Evolutionary conservation across 768 basidiomycete species (phyloP).

Genomic region (Tricholoma flavovirens): DNA sequence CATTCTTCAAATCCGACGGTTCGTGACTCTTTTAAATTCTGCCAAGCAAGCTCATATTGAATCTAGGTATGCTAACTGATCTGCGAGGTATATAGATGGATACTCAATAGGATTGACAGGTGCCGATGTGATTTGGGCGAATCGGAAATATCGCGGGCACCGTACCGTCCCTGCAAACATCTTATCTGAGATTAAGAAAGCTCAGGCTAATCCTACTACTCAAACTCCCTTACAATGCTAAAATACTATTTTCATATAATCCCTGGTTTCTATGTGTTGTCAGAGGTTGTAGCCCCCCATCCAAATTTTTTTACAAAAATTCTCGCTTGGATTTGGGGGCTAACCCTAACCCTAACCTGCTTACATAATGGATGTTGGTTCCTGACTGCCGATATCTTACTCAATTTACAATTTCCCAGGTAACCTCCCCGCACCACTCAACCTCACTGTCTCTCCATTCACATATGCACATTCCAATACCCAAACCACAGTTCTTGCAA

Average conservation of each 20-base stretch:
- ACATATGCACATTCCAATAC: constrained; percentile 49
- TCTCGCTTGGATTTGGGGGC: neutral
- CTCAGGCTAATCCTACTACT: neutral
- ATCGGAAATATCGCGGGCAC: neutral
- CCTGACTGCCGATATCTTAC: neutral
- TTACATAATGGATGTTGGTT: neutral
- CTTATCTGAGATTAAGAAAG: neutral
- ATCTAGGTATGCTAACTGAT: neutral
- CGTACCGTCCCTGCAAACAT: neutral
- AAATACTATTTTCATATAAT: neutral
- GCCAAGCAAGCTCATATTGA: neutral
- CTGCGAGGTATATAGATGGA: neutral
- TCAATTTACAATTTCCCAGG: constrained; percentile 31
- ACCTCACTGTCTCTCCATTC: constrained; percentile 49
- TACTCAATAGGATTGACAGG: neutral
- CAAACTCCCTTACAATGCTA: neutral
- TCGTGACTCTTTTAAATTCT: constrained; percentile 3
- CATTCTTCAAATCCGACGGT: too few species aligned
- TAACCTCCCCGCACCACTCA: constrained; percentile 41
- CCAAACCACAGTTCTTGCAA: constrained; percentile 46
- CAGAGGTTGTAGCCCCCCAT: neutral
- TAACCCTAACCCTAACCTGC: neutral
- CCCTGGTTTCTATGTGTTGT: neutral
- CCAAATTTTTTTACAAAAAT: neutral
- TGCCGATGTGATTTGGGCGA: neutral